Percentiles rank a stretch among this genome's conserved stretches.
phyloP scores from a whole-genome alignment of 139 green algal genomes.

The Ulvella scutata region DNA sequence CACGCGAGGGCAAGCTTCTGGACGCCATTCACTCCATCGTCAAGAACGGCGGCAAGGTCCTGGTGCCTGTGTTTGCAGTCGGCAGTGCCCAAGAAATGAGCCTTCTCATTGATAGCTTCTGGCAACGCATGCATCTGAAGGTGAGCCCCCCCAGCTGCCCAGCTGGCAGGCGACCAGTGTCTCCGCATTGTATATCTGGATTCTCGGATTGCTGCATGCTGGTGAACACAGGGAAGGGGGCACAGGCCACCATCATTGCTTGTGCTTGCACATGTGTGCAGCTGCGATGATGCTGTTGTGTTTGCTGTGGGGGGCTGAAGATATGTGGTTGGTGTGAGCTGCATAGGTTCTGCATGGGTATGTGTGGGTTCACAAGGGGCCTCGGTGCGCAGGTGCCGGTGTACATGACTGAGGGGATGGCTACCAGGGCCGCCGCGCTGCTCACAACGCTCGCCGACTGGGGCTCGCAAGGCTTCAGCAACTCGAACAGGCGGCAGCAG shows the following conservation, averaged over 20 bases:
- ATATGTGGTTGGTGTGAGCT: neutral
- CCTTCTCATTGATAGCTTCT: constrained; percentile 57
- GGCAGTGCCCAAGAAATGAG: constrained; percentile 48
- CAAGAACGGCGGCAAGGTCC: constrained; percentile 34
- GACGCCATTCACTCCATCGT: constrained; percentile 4
- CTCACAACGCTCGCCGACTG: constrained; percentile 40
- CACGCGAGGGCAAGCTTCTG: constrained; percentile 38
- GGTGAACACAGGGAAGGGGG: too few relatives aligned
- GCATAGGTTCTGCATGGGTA: neutral
- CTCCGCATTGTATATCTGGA: too few relatives aligned
- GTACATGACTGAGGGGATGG: constrained; percentile 39
- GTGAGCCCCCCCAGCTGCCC: constrained; percentile 6
- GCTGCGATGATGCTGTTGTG: too few relatives aligned
- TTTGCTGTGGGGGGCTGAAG: too few relatives aligned
- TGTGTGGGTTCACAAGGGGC: neutral
- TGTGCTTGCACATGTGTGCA: too few relatives aligned
- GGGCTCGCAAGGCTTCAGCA: constrained; percentile 21
- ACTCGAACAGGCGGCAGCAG: neutral
- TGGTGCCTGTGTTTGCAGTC: constrained; percentile 36
- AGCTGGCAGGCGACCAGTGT: neutral
- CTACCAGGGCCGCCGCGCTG: constrained; percentile 34
- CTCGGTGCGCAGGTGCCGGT: constrained; percentile 26
- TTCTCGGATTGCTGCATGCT: too few relatives aligned
- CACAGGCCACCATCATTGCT: too few relatives aligned
- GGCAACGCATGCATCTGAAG: constrained; percentile 29